Evolutionary conservation across 306 rosid species (phyloP), one percentile per base, ranked within the genome.

Genomic region (Cucurbita maxima): DNA sequence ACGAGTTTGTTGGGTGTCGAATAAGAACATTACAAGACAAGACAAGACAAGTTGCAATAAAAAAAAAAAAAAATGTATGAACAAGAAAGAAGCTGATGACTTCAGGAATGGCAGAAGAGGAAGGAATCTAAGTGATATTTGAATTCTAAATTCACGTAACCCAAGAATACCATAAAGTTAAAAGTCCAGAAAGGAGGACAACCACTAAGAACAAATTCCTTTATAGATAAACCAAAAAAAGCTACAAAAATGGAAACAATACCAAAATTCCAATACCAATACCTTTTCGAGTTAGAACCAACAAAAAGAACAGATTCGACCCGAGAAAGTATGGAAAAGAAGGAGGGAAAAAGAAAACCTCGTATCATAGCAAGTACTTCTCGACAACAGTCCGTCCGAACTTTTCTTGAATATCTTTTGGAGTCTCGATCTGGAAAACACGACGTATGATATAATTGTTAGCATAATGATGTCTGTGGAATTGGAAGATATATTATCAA

Each of bases 301-400:
- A 67, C 19, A 66, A 43, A 5, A 43, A 9, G 10, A 18, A 16
- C 7, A 1, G 11, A 16, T 12, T 8, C 58, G 9, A 54, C 20
- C 3, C 7, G 58, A 54, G 8, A 18, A 18, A 18, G 25, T 15
- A 22, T 10, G 22, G n/a, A 8, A 0, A 63, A 22, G 18, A 19
- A 67, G 22, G 18, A 19, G 45, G 22, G 20, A 6, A 66, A 30
- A 45, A 45, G 30, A 47, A 25, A 25, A 16, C 30, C 59, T 47
- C 41, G 43, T 45, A 68, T 86, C 82, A 93, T 78, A 88, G 76
- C 67, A 93, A 78, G 83, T 90, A 89, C 85, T 84, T 93, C 92
- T 93, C 87, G 22, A 90, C 97, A 73, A 93, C 97, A 41, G 98
- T 90, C 69, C 97, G 87, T 5, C 98, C 98, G 41, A 88, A 83